Percentiles rank a stretch among this genome's conserved stretches.
Conservation (phyloP, 371 early-diverging fungal genomes). For the Mucor circinelloides region DNA sequence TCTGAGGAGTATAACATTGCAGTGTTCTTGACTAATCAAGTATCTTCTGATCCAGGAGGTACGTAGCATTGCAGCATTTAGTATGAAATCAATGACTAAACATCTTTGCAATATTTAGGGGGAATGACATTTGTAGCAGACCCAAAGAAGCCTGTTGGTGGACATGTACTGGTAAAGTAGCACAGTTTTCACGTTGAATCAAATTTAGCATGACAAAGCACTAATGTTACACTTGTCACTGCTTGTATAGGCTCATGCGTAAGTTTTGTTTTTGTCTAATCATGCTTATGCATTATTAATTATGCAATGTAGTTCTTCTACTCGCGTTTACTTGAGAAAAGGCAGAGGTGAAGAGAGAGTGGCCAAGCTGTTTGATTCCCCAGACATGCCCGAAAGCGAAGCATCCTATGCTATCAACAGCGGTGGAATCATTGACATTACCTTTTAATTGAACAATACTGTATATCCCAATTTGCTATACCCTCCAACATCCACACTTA, state of each 20-base stretch:
- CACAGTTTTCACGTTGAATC: not conserved
- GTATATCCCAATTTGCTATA: not conserved
- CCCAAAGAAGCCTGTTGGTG: slow-evolving; percentile 88
- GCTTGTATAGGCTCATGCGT: slow-evolving; percentile 52
- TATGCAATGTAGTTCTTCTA: slow-evolving; percentile 47
- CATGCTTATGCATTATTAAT: not conserved
- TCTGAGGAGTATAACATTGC: slow-evolving; percentile 91
- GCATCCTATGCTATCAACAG: slow-evolving; percentile 50
- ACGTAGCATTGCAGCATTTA: slow-evolving; percentile 14
- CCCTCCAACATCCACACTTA: not conserved
- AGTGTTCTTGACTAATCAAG: slow-evolving; percentile 89
- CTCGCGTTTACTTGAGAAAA: slow-evolving; percentile 81
- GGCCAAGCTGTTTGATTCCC: slow-evolving; percentile 90
- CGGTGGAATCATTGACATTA: slow-evolving; percentile 40
- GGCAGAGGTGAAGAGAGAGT: slow-evolving; percentile 87
- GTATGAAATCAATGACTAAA: slow-evolving; percentile 53
- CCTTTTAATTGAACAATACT: not conserved
- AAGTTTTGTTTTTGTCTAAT: slow-evolving; percentile 23
- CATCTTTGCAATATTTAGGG: not conserved
- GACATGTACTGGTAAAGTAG: slow-evolving; percentile 63
- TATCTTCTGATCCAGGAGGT: slow-evolving; percentile 57
- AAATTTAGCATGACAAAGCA: not conserved
- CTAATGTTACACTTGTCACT: not conserved
- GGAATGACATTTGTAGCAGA: slow-evolving; percentile 80
- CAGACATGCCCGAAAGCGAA: slow-evolving; percentile 85